phyloP scores from a whole-genome alignment of 176 grass and related monocot genomes.

The Eragrostis nindensis region DNA sequence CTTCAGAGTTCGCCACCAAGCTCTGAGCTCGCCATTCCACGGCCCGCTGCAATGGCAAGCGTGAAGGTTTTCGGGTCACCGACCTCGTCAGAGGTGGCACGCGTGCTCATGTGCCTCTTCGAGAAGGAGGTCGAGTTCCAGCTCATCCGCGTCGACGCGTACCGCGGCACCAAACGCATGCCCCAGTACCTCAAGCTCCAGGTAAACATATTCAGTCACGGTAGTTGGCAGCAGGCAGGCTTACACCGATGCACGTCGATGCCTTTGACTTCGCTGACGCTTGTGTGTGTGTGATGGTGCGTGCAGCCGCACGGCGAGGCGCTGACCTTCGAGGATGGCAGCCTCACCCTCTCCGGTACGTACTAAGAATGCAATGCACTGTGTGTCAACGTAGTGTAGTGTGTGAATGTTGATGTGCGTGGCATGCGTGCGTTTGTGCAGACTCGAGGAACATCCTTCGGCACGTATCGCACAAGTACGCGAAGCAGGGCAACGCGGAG shows the following conservation, averaged over 20 bases:
- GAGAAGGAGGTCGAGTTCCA: conserved; percentile 98
- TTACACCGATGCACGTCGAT: background rate
- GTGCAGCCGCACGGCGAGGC: conserved; percentile 80
- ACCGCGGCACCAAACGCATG: conserved; percentile 64
- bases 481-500: conserved; percentile 64
- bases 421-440: conserved; percentile 31
- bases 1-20: background rate
- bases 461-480: conserved; percentile 77
- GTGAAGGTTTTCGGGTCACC: conserved; percentile 94
- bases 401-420: background rate
- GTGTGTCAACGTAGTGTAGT: no score
- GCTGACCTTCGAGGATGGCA: conserved; percentile 94
- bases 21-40: background rate
- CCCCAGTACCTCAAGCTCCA: conserved; percentile 96
- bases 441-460: conserved; percentile 85
- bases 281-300: no score
- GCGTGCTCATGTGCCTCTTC: conserved; percentile 91
- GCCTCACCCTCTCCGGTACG: conserved; percentile 73
- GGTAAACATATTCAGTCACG: background rate
- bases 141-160: conserved; percentile 91
- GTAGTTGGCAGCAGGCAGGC: background rate
- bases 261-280: background rate
- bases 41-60: conserved; percentile 37
- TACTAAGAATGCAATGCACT: background rate
- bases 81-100: conserved; percentile 79